These are phyloP conservation scores for Hysterangium stoloniferum DNA, from an alignment of 768 basidiomycete species.

Conservation along the genomic window DNA sequence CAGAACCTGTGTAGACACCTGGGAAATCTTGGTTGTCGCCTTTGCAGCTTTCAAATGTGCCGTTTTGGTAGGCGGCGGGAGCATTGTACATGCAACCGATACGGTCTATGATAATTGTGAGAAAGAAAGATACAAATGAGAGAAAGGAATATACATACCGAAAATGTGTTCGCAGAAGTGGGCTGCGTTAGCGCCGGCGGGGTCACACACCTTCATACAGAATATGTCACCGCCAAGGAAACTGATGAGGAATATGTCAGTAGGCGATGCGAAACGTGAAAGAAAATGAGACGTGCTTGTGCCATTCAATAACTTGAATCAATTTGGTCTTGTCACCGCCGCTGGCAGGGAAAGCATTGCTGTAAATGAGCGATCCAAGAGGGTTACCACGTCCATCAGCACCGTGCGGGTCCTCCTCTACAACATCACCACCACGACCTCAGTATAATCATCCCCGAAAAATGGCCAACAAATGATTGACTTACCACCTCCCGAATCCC, in stretches of 20 bases:
- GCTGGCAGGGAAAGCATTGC: constrained; percentile 42
- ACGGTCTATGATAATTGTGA: constrained; percentile 35
- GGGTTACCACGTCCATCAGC: constrained; percentile 65
- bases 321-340: constrained; percentile 33
- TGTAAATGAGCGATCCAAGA: constrained; percentile 62
- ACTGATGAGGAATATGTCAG: constrained; percentile 31
- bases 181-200: constrained; percentile 38
- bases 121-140: not conserved
- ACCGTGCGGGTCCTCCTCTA: constrained; percentile 8
- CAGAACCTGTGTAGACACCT: constrained; percentile 37
- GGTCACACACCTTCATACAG: constrained; percentile 72
- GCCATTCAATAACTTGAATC: constrained; percentile 61
- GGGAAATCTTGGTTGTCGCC: constrained; percentile 58
- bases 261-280: not conserved
- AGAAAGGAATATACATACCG: constrained; percentile 8
- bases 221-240: constrained; percentile 62
- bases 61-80: constrained; percentile 52
- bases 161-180: constrained; percentile 63
- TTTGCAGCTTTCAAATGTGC: constrained; percentile 55
- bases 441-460: not conserved
- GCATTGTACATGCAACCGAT: constrained; percentile 71
- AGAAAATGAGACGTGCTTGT: constrained; percentile 36
- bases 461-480: not conserved
- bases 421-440: not conserved
- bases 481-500: constrained; percentile 57